A percentile compares a stretch with the other conserved stretches of the same genome.
Conservation (phyloP, 225 moss, liverwort and hornwort species). For the Polytrichum commune region DNA sequence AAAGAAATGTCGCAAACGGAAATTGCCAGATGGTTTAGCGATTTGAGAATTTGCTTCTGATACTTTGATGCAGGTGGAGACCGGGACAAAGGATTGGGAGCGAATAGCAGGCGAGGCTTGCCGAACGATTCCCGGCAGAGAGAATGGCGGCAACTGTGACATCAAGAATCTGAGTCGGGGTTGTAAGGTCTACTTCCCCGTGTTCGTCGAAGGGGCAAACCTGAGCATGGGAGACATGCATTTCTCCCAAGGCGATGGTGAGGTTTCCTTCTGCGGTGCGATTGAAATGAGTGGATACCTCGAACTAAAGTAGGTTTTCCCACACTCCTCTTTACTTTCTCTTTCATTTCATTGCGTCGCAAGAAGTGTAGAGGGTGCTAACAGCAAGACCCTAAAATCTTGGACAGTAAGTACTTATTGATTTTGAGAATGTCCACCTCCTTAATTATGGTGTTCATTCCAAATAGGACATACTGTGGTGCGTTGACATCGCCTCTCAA, state of each 20-base stretch:
- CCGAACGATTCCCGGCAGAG: conserved; percentile 76
- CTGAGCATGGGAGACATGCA: conserved; percentile 88
- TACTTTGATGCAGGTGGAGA: conserved; percentile 36
- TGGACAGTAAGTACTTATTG: no score
- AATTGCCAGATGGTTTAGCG: background rate
- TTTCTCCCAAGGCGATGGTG: conserved; percentile 89
- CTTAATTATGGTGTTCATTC: no score
- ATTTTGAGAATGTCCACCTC: no score
- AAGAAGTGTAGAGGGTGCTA: no score
- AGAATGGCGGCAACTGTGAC: conserved; percentile 89
- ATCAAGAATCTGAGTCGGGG: conserved; percentile 87
- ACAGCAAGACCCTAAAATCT: no score
- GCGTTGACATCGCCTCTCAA: no score
- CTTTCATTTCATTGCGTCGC: background rate
- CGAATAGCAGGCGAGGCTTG: conserved; percentile 72
- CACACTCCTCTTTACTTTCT: background rate
- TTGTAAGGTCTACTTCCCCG: conserved; percentile 81
- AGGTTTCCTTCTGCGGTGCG: conserved; percentile 90
- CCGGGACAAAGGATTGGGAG: conserved; percentile 57
- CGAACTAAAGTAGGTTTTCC: conserved; percentile 59
- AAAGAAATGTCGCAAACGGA: no score
- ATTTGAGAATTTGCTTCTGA: background rate
- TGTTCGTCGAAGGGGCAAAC: conserved; percentile 79
- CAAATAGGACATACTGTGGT: no score
- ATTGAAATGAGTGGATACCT: conserved; percentile 93